Evolutionary conservation across 2,329 filamentous ascomycete species (phyloP).

Genomic region (Cercospora sesami): DNA sequence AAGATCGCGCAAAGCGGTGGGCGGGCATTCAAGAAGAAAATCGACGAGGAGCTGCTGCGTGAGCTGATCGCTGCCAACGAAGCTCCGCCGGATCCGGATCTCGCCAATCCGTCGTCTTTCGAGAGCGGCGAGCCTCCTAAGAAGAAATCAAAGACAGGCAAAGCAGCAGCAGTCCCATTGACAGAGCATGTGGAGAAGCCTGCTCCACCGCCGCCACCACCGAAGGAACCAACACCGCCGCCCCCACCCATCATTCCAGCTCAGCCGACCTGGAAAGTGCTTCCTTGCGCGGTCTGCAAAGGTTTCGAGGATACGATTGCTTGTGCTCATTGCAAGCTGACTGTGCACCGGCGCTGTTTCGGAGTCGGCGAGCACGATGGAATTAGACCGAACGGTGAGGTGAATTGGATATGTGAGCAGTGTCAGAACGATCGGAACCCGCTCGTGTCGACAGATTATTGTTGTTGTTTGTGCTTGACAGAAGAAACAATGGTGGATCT

Average conservation of each 20-base stretch:
- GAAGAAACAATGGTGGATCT: conserved; percentile 79
- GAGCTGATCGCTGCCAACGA: conserved; percentile 69
- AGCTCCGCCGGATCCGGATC: conserved; percentile 31
- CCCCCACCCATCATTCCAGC: conserved; percentile 69
- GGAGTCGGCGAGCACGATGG: conserved; percentile 70
- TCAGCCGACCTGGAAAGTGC: conserved; percentile 71
- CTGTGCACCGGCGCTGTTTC: conserved; percentile 90
- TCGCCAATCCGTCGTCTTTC: conserved; percentile 27
- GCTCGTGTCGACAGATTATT: conserved; percentile 88
- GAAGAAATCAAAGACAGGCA: conserved; percentile 59
- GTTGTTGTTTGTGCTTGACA: conserved; percentile 88
- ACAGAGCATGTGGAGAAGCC: conserved; percentile 57
- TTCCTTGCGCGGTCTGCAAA: conserved; percentile 84
- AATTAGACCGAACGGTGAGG: conserved; percentile 47
- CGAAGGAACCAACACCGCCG: conserved; percentile 58
- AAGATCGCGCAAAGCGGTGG: conserved; percentile 81
- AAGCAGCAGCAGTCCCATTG: conserved; percentile 44
- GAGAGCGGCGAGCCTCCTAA: conserved; percentile 54
- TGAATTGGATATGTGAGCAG: conserved; percentile 93
- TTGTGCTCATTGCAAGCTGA: conserved; percentile 85
- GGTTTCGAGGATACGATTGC: conserved; percentile 71
- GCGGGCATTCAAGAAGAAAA: conserved; percentile 80
- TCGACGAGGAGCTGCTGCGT: conserved; percentile 88
- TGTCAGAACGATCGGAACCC: conserved; percentile 92
- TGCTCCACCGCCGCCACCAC: conserved; percentile 51